phyloP scores from a whole-genome alignment of 2,329 filamentous ascomycete genomes.

The Botrytis tulipae region DNA sequence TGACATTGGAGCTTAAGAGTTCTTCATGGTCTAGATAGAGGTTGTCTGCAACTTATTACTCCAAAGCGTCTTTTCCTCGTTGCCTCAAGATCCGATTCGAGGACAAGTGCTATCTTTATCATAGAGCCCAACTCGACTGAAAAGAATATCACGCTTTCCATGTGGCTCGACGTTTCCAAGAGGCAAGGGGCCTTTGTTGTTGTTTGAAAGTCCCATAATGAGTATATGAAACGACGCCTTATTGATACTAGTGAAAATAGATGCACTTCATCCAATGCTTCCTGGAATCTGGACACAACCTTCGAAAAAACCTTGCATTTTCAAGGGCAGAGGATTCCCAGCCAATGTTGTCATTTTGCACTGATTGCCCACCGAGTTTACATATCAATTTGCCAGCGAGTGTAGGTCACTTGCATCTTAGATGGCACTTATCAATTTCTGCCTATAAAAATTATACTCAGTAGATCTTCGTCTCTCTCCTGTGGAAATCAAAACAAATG shows the following conservation, averaged over 20 bases:
- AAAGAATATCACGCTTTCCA: neutral
- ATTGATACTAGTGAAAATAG: neutral
- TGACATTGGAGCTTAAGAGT: neutral
- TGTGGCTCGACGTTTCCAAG: rapidly evolving
- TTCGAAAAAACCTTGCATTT: neutral
- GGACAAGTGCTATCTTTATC: neutral
- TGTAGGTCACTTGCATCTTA: neutral
- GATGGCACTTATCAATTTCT: neutral
- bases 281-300: neutral
- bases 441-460: neutral
- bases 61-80: neutral
- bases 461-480: no score
- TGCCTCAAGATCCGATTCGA: neutral
- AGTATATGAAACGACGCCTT: neutral
- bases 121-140: neutral
- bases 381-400: neutral
- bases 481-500: neutral
- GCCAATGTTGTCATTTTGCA: neutral
- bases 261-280: neutral
- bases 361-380: neutral
- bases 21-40: neutral
- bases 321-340: neutral
- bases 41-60: neutral
- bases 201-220: neutral
- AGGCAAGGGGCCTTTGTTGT: neutral